Base-by-base conservation (phyloP, 495 filamentous ascomycete species). In the Penicillium steckii region DNA sequence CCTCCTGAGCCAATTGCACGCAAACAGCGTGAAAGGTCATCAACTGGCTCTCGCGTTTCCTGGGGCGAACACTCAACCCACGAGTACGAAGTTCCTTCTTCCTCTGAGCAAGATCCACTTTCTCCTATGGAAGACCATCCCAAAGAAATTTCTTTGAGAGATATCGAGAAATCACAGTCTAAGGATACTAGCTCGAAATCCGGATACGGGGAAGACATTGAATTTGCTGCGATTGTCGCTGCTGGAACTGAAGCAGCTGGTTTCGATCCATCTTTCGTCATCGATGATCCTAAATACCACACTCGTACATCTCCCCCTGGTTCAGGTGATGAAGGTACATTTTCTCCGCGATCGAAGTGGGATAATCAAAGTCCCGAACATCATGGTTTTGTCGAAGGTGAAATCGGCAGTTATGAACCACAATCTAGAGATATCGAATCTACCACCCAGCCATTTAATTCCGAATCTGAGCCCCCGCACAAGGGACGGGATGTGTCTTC, bases 181-280 rank as follows among this genome's bases (percentile, higher is more conserved):
- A 68, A 59, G 53, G 25, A 47, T 40, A 13, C 59, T 22, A 18
- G 46, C 10, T 15, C 23, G 12, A 51, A 50, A 6, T 21, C 44
- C 7, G 56, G 52, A 1, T 58, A 63, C 41, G 65, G 74, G 7
- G 75, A 83, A 22, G 87, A 90, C 49, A 71, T 85, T 32, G 84
- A 81, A 27, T 90, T 90, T 43, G 80, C 85, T 15, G 86, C 86
- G 21, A 82, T 77, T 8, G 61, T 90, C n/a, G 86, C 86, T 58
- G 87, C 86, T 29, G 85, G 82, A 5, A 76, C 88, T 17, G 65
- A 85, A 64, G 80, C 80, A 4, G 77, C 82, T 45, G 87, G 87
- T 0, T 90, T 90, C 52, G 81, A 90, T 62, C 82, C 86, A 18
- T 79, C 87, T 22, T 81, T 89, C 50, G 81, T 90, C 12, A 82